phyloP scores from a whole-genome alignment of 2,329 filamentous ascomycete species.

The Cryoendolithus antarcticus region DNA sequence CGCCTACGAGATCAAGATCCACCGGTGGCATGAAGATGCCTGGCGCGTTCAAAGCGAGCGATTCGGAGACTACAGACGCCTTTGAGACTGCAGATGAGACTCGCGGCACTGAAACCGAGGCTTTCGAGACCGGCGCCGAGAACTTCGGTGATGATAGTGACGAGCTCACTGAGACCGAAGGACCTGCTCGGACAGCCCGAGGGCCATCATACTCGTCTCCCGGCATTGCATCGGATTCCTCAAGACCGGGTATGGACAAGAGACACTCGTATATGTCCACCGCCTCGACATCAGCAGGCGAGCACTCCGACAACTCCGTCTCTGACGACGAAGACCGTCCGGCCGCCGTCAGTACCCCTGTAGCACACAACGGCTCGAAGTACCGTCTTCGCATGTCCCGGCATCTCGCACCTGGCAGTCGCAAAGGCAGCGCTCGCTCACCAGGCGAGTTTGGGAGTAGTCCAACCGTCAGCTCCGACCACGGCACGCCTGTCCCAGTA shows the following conservation, averaged over 20 bases:
- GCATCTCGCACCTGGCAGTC: slow-evolving; percentile 27
- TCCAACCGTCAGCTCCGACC: slow-evolving; percentile 16
- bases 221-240: no score
- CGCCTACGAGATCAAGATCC: slow-evolving; percentile 43
- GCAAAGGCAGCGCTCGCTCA: background rate
- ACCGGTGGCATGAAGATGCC: slow-evolving; percentile 20
- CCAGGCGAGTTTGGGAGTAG: slow-evolving; percentile 39
- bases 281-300: slow-evolving; percentile 72
- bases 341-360: slow-evolving; percentile 47
- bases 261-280: slow-evolving; percentile 71
- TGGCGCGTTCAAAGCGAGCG: slow-evolving; percentile 20
- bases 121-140: slow-evolving; percentile 88
- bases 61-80: slow-evolving; percentile 36
- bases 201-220: background rate
- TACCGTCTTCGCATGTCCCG: slow-evolving; percentile 62
- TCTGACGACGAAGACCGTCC: slow-evolving; percentile 46
- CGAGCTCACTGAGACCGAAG: slow-evolving; percentile 69
- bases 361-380: slow-evolving; percentile 50
- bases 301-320: slow-evolving; percentile 31
- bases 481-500: slow-evolving; percentile 31
- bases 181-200: slow-evolving; percentile 15
- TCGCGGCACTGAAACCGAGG: slow-evolving; percentile 57
- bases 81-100: slow-evolving; percentile 71
- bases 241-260: slow-evolving; percentile 27
- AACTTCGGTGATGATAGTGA: slow-evolving; percentile 60